These are phyloP conservation scores for Escallonia herrerae DNA, from an alignment of 129 eudicot species.

Conservation along the genomic window DNA sequence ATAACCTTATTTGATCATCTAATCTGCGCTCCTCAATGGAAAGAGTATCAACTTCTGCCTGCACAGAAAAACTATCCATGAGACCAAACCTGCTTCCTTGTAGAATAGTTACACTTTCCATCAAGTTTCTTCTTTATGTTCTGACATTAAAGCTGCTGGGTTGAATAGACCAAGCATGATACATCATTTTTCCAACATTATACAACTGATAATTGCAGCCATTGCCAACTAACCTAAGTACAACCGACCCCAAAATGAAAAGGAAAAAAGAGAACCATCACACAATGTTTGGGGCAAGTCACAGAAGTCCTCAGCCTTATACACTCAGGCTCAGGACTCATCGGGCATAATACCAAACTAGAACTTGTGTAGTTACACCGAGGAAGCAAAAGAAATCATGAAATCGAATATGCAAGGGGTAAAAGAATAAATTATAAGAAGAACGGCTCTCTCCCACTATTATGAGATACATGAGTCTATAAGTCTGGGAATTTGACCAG, in stretches of 20 bases:
- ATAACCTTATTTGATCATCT: conserved; percentile 84
- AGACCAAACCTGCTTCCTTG: background rate
- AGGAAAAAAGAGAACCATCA: background rate
- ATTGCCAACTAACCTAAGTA: background rate
- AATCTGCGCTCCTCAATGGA: conserved; percentile 65
- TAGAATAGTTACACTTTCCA: too few species aligned
- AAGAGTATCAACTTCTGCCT: conserved; percentile 84
- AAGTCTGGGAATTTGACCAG: background rate
- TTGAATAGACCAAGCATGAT: background rate
- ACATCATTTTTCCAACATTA: background rate
- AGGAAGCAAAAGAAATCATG: background rate
- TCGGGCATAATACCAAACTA: too few species aligned
- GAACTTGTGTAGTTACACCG: too few species aligned
- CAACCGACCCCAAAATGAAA: background rate
- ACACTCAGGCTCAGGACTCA: too few species aligned
- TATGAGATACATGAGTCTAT: too few species aligned
- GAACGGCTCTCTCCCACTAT: too few species aligned
- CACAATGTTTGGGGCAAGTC: background rate
- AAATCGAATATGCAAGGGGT: background rate
- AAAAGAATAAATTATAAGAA: background rate
- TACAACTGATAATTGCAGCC: background rate
- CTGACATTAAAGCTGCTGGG: background rate
- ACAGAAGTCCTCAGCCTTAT: background rate
- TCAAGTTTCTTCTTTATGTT: background rate
- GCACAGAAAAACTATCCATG: conserved; percentile 17